Conservation (phyloP, 768 basidiomycete species). For the Phanerodontia chrysosporium region DNA sequence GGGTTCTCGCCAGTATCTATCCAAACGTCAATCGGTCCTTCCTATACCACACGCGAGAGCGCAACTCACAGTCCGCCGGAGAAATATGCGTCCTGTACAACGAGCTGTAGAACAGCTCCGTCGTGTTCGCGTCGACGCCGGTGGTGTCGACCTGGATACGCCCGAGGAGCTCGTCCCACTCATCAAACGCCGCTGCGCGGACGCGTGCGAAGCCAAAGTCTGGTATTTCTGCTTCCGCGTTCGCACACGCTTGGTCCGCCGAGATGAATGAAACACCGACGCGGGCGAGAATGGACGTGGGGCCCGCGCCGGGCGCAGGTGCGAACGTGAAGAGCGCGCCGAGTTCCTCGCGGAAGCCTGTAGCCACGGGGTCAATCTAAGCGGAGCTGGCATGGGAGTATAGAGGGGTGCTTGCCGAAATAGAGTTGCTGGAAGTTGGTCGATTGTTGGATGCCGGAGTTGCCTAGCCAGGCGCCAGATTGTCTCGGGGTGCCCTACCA, state of each 20-base stretch:
- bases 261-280: slow-evolving; percentile 66
- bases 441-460: slow-evolving; percentile 43
- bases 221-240: slow-evolving; percentile 58
- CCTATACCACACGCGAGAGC: not conserved
- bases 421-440: slow-evolving; percentile 46
- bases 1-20: slow-evolving; percentile 63
- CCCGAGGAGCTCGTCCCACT: slow-evolving; percentile 57
- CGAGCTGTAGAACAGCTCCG: slow-evolving; percentile 59
- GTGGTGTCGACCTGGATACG: slow-evolving; percentile 49
- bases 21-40: not conserved
- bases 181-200: slow-evolving; percentile 38
- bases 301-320: slow-evolving; percentile 31
- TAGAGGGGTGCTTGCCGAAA: slow-evolving; percentile 32
- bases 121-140: slow-evolving; percentile 44
- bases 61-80: slow-evolving; percentile 57
- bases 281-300: slow-evolving; percentile 50
- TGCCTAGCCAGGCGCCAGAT: slow-evolving; percentile 50
- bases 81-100: slow-evolving; percentile 60
- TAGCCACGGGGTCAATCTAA: not conserved
- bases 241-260: slow-evolving; percentile 52
- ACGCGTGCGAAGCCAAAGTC: slow-evolving; percentile 51
- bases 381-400: not conserved
- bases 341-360: slow-evolving; percentile 47
- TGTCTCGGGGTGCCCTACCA: slow-evolving; percentile 37
- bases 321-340: slow-evolving; percentile 52